Base-by-base conservation (phyloP, 345 rosid species). In the Punica granatum region DNA sequence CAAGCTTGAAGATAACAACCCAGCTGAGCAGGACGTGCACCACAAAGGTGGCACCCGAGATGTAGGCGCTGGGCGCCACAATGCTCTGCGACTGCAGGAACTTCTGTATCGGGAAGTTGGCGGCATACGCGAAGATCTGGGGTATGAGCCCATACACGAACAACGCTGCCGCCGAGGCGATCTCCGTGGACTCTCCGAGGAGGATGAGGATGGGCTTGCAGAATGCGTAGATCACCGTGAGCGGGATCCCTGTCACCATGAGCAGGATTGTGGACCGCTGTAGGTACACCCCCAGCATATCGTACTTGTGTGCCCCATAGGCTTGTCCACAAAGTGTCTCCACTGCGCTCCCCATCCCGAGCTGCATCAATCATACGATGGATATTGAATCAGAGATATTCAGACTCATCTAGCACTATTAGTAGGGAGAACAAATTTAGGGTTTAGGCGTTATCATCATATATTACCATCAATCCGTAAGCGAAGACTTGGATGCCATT, bases 281-380 rank as follows among this genome's bases (percentile, higher is more conserved):
- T 30, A 90, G 79, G 72, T 90, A 90, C 30, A 86, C 49, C 1
- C 97, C 97, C 6, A 90, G 79, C 89, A 85, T 81, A 3, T 79
- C 86, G 60, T 76, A 81, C 54, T 81, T 84, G 18, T 78, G 82
- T 23, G 92, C 94, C 19, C 97, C 94, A 25, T 79, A 88, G 0
- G 92, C 92, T 85, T 90, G 97, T 18, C 97, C 94, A 56, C 97
- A 88, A 49, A 88, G 61, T 3, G 97, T 90, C 64, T 88, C 94
- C 26, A 86, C 92, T 0, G 97, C 94, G 69, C 97, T 90, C 75
- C 97, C 97, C 94, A 86, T 86, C 30, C 91, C 91, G 36, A 86
- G 79, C 91, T 84, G 70, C 49, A 13, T 14, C 4, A 31, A 3
- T n/a, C 28, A 36, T 32, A 11, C 12, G 23, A 51, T 35, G 48